phyloP scores from a whole-genome alignment of 768 basidiomycete genomes.

The Porphyrellus cyaneotinctus region DNA sequence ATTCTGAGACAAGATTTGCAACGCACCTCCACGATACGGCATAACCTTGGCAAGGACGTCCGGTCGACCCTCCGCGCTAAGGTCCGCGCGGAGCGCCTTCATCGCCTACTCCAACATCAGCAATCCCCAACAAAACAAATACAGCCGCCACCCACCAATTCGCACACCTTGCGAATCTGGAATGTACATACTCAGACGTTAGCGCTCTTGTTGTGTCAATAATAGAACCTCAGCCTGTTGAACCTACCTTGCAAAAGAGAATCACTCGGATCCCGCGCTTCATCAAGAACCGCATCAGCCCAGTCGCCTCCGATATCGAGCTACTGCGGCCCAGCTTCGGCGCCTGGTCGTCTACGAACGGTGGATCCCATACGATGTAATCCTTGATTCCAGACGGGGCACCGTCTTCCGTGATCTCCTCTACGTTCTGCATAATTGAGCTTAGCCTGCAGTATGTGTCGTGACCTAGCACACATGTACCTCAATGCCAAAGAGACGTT shows the following conservation, averaged over 20 bases:
- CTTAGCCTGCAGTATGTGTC: background rate
- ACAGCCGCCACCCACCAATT: conserved; percentile 52
- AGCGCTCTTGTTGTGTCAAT: background rate
- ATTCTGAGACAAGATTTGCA: background rate
- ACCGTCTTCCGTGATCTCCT: conserved; percentile 73
- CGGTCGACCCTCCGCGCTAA: conserved; percentile 68
- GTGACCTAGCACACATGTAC: conserved; percentile 23
- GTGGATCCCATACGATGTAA: conserved; percentile 73
- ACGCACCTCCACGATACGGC: conserved; percentile 78
- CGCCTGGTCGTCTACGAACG: conserved; percentile 51
- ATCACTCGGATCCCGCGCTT: conserved; percentile 76
- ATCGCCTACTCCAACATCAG: conserved; percentile 52
- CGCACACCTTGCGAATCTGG: conserved; percentile 77
- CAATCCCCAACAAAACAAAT: background rate
- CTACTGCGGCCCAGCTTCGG: conserved; percentile 52
- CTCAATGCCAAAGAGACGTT: conserved; percentile 64
- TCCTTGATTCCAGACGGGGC: conserved; percentile 80
- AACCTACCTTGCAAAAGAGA: conserved; percentile 77
- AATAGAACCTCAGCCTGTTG: background rate
- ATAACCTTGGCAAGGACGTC: conserved; percentile 76
- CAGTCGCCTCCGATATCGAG: conserved; percentile 63
- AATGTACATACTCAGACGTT: background rate
- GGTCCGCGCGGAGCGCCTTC: conserved; percentile 66
- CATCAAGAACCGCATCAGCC: conserved; percentile 78
- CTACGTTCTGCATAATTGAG: conserved; percentile 42